Conservation (phyloP, 2,329 filamentous ascomycete species). For the Ophiostoma perfectum region DNA sequence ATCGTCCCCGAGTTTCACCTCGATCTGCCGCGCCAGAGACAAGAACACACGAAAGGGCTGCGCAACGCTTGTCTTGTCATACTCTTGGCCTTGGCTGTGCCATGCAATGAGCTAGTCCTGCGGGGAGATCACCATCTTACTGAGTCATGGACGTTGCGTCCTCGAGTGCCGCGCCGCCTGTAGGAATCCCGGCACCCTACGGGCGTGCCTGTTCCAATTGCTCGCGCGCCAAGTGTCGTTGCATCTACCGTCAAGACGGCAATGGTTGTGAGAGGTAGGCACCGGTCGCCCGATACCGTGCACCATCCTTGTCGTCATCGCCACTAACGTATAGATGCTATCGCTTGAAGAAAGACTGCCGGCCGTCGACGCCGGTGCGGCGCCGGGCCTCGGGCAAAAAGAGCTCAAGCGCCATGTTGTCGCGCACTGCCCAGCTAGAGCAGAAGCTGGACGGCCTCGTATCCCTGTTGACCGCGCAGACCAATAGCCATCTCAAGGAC, state of each 20-base stretch:
- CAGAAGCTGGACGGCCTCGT: slow-evolving; percentile 47
- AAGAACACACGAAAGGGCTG: neutral
- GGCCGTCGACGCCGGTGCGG: slow-evolving; percentile 40
- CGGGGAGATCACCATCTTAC: neutral
- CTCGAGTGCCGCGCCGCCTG: neutral
- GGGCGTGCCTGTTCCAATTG: slow-evolving; percentile 45
- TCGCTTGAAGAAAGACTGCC: slow-evolving; percentile 45
- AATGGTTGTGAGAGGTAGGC: slow-evolving; percentile 33
- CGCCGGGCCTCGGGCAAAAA: slow-evolving; percentile 34
- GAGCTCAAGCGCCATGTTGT: slow-evolving; percentile 29
- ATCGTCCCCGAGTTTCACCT: neutral
- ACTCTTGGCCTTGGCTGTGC: slow-evolving; percentile 8
- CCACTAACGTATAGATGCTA: slow-evolving; percentile 32
- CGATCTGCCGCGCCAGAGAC: neutral
- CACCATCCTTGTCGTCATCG: too few species aligned
- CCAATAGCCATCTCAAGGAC: slow-evolving; percentile 17
- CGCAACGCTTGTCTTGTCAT: neutral
- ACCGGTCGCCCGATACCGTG: too few species aligned
- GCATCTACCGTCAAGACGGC: slow-evolving; percentile 36
- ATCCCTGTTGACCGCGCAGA: slow-evolving; percentile 37
- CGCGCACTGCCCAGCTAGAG: slow-evolving; percentile 42
- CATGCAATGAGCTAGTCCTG: slow-evolving; percentile 10
- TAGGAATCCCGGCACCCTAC: slow-evolving; percentile 32
- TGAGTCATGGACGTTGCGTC: neutral
- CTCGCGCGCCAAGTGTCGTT: slow-evolving; percentile 45